Evolutionary conservation across 106 monocot species (phyloP), one percentile per base, ranked within the genome.

Genomic region (Iris macrosiphon): DNA sequence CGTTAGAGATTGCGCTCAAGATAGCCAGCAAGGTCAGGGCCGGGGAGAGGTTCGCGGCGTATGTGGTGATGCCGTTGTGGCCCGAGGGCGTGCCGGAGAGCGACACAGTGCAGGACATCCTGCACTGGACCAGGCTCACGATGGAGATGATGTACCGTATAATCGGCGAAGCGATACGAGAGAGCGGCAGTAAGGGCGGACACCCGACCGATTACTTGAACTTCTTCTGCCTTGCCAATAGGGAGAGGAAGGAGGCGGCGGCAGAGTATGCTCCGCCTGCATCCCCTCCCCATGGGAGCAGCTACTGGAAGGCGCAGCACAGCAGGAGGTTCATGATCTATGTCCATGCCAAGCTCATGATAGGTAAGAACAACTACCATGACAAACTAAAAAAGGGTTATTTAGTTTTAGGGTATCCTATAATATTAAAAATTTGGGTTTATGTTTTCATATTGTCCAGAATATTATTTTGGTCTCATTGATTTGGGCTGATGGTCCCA

Each of bases 301-400:
- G 54, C 32, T 73, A 87, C 59, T 67, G 42, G 48, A 69, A 32
- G 19, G 52, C 79, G 12, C 84, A 84, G 55, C 40, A 50, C 29
- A 68, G 63, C 30, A 52, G 79, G 64, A 67, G 84, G 55, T 79
- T 79, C 75, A 75, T 84, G 75, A 79, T 84, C 63, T 84, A 85
- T 38, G 72, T 85, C 5, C 85, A 79, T 54, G 68, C 79, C 43
- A 85, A 85, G 60, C 46, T 84, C 53, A 75, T 84, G 84, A 75
- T 84, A 68, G 84, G 84, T 80, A 40, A 38, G 25, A 12, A 52
- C n/a, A n/a, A n/a, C n/a, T n/a, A n/a, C n/a, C n/a, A n/a, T n/a
- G n/a, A n/a, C n/a, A n/a, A n/a, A n/a, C n/a, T n/a, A n/a, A n/a
- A n/a, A n/a, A n/a, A n/a, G n/a, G n/a, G n/a, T n/a, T n/a, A n/a